Evolutionary conservation across 768 basidiomycete species (phyloP).

Genomic region (Phanerochaete sordida): DNA sequence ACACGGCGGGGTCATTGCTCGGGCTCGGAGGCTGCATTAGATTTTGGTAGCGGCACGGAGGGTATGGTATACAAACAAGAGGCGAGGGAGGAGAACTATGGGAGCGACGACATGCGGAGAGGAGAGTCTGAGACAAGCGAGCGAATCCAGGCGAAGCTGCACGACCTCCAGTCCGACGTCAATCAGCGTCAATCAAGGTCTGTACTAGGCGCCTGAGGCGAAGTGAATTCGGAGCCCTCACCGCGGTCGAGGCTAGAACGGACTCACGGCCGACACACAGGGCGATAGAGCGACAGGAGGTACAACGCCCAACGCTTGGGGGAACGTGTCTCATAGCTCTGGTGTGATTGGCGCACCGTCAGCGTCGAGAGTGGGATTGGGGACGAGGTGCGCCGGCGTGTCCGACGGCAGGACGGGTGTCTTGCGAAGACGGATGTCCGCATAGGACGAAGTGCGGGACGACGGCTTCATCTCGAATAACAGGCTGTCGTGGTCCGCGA

Average conservation of each 20-base stretch:
- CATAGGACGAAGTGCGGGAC: constrained; percentile 39
- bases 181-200: neutral
- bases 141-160: neutral
- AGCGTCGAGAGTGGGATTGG: constrained; percentile 32
- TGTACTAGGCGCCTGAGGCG: neutral
- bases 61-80: constrained; percentile 3
- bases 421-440: constrained; percentile 48
- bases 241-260: neutral
- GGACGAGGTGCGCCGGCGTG: constrained; percentile 72
- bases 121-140: neutral
- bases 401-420: constrained; percentile 20
- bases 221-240: too few species aligned
- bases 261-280: neutral
- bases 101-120: neutral
- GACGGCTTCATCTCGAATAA: constrained; percentile 46
- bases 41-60: neutral
- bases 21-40: neutral
- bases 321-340: neutral
- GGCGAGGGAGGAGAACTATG: neutral
- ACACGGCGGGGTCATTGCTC: constrained; percentile 3
- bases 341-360: constrained; percentile 33
- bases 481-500: constrained; percentile 80
- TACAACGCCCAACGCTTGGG: neutral
- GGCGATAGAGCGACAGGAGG: neutral
- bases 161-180: neutral